Evolutionary conservation across 2,329 filamentous ascomycete species (phyloP).

Genomic region (Mycogone perniciosa): DNA sequence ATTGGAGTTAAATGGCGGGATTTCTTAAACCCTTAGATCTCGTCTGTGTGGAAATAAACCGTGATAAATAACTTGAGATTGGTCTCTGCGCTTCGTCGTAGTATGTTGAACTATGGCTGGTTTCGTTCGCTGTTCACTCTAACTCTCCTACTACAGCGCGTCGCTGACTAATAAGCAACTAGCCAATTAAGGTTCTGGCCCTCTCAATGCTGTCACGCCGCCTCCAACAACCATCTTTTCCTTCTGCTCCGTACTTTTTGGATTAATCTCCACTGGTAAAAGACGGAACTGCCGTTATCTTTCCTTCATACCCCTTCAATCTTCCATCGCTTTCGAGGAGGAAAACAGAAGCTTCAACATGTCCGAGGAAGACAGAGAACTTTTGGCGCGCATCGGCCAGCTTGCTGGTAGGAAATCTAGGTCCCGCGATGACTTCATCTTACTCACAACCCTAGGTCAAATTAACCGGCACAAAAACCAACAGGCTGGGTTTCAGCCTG

Average conservation of each 20-base stretch:
- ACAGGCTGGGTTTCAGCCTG: conserved; percentile 36
- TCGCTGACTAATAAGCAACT: not conserved
- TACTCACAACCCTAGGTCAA: conserved; percentile 49
- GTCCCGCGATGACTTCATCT: conserved; percentile 9
- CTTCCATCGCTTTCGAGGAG: not conserved
- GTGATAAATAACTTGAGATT: not conserved
- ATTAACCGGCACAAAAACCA: conserved; percentile 75
- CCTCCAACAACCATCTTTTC: no score
- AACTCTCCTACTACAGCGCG: not conserved
- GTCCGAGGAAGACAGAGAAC: conserved; percentile 45
- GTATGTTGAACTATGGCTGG: no score
- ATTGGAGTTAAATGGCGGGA: not conserved
- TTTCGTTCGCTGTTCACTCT: no score
- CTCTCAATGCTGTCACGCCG: not conserved
- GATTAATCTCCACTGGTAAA: no score
- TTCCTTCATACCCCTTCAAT: no score
- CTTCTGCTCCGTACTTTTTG: no score
- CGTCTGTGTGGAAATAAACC: not conserved
- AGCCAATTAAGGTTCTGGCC: no score
- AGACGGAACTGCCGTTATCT: no score
- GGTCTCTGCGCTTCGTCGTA: no score
- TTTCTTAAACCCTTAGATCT: not conserved
- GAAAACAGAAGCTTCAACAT: conserved; percentile 21
- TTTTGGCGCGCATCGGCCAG: conserved; percentile 48
- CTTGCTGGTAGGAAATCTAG: conserved; percentile 38